Base-by-base conservation (phyloP, 768 basidiomycete species). In the Porphyrellus cyaneotinctus region DNA sequence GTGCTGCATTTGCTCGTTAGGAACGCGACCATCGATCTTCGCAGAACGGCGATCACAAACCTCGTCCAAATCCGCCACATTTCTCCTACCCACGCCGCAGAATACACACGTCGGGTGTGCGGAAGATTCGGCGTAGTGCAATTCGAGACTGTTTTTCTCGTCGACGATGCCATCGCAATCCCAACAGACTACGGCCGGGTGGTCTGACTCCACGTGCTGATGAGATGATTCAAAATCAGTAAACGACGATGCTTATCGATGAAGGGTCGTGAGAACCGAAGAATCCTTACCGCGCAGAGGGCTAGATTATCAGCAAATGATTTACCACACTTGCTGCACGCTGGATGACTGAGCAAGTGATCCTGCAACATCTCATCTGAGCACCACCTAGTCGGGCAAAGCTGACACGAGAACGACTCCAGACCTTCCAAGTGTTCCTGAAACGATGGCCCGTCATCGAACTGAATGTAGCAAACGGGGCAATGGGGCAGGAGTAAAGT, bases 131-230 rank as follows among this genome's bases (percentile, higher is more conserved):
- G 58, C 37, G 13, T 65, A 68, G 39, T 67, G 66, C 23, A 38
- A 47, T 15, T 58, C 61, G 32, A 67, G 57, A 47, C 32, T 49
- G 18, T 32, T 44, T 14, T 43, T 58, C 10, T 64, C 67, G 13
- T 68, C 45, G 6, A 67, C 58, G 2, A 55, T 39, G 6, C 66
- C 66, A 32, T 57, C 62, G 30, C 66, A 67, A 23, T 68, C 66
- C 66, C 66, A 67, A 51, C 66, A 68, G 33, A 66, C 64, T 15
- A 68, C 57, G 13, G 51, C 54, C 1, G 60, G 60, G 35, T 67
- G 66, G 24, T 57, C 60, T 1, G 48, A 51, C 10, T 58, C 62
- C 26, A 62, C 44, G 4, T 67, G 66, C 66, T 67, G 31, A 41
- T n/a, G 11, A 43, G 45, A 0, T 50, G n/a, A 24, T 39, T 35